Percentiles rank a stretch among this genome's conserved stretches.
phyloP scores from a whole-genome alignment of 495 filamentous ascomycete species.

The Lentithecium fluviatile region DNA sequence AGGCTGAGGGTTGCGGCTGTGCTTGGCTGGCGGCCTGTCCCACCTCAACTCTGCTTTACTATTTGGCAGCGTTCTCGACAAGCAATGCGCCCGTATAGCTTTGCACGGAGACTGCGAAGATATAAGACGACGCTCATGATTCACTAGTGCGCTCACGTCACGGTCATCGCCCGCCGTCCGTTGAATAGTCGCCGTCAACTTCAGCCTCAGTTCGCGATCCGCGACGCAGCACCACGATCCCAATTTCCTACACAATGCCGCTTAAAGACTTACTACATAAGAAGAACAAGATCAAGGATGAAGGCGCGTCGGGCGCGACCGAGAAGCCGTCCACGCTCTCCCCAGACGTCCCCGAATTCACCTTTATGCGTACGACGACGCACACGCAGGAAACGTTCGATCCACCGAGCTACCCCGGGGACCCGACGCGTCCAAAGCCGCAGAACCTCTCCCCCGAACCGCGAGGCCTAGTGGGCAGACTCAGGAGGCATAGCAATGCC shows the following conservation, averaged over 20 bases:
- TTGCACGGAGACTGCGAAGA: slow-evolving; percentile 21
- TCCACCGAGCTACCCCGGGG: slow-evolving; percentile 57
- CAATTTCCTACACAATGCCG: slow-evolving; percentile 55
- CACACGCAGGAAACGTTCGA: slow-evolving; percentile 71
- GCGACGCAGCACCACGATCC: not conserved
- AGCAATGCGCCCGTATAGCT: slow-evolving; percentile 16
- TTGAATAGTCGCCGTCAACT: slow-evolving; percentile 2
- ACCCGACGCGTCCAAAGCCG: slow-evolving; percentile 36
- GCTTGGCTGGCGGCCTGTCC: slow-evolving; percentile 24
- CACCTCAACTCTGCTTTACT: slow-evolving; percentile 26
- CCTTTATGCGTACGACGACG: slow-evolving; percentile 81
- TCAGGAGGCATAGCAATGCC: slow-evolving; percentile 50
- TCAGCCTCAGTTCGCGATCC: not conserved
- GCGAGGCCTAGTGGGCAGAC: slow-evolving; percentile 39
- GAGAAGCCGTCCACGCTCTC: slow-evolving; percentile 13
- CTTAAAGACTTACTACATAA: slow-evolving; percentile 73
- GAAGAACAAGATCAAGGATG: slow-evolving; percentile 57
- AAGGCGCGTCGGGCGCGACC: slow-evolving; percentile 24
- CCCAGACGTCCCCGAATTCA: slow-evolving; percentile 65
- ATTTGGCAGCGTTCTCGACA: slow-evolving; percentile 15
- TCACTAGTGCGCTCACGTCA: slow-evolving; percentile 4
- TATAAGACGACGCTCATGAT: slow-evolving; percentile 27
- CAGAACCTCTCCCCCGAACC: slow-evolving; percentile 28
- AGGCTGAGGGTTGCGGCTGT: slow-evolving; percentile 30
- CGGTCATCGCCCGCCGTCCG: not conserved